Evolutionary conservation across 768 basidiomycete genomes (phyloP).

Genomic region (Tulasnella sp.): DNA sequence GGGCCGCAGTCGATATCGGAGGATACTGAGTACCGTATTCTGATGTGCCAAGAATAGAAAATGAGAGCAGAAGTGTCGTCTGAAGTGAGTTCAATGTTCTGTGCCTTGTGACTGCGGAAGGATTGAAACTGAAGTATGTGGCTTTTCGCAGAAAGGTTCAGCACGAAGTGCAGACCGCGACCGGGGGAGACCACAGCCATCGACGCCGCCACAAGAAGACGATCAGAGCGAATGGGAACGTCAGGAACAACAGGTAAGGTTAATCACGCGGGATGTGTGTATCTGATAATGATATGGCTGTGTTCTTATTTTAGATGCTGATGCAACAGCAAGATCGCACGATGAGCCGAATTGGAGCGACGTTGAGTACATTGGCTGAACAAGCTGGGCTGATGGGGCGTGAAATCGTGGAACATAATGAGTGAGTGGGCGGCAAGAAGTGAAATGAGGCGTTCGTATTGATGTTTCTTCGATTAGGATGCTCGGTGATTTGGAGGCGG

Average conservation of each 20-base stretch:
- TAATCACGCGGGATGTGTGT: background rate
- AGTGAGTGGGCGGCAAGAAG: slow-evolving; percentile 39
- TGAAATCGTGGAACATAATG: slow-evolving; percentile 83
- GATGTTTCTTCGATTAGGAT: slow-evolving; percentile 37
- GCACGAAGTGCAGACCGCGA: background rate
- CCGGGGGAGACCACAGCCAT: background rate
- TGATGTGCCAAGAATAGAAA: slow-evolving; percentile 42
- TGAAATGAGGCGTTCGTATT: background rate
- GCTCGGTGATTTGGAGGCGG: slow-evolving; percentile 62
- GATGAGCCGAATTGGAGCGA: slow-evolving; percentile 76
- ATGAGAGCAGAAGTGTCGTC: slow-evolving; percentile 51
- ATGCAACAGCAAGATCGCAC: slow-evolving; percentile 81
- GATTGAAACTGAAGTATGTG: background rate
- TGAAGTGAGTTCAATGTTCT: slow-evolving; percentile 17
- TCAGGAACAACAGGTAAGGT: slow-evolving; percentile 73
- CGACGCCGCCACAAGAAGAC: slow-evolving; percentile 33
- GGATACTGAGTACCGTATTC: background rate
- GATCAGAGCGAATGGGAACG: slow-evolving; percentile 69
- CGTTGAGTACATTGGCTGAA: slow-evolving; percentile 66
- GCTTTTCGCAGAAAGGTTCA: background rate
- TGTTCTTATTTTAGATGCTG: slow-evolving; percentile 46
- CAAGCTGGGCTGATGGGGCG: slow-evolving; percentile 92
- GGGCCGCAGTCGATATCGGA: too few relatives aligned
- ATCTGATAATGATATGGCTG: background rate
- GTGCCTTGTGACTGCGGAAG: background rate